These are phyloP conservation scores for Leavenworthia alabamica DNA, from an alignment of 345 rosid species.

Conservation along the genomic window DNA sequence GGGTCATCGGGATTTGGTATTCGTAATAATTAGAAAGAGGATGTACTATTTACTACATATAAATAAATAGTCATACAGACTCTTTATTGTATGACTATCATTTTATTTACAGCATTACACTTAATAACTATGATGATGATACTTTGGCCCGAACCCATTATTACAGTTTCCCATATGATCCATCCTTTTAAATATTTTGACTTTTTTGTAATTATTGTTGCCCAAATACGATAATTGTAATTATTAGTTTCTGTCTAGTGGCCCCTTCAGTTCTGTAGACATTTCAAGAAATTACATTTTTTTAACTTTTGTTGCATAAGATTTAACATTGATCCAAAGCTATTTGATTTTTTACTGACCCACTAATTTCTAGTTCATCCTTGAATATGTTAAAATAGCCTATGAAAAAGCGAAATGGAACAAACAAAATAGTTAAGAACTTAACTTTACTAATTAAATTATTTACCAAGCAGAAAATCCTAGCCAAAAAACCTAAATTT, in stretches of 20 bases:
- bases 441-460: neutral
- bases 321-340: conserved; percentile 8
- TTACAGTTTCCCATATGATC: conserved; percentile 1
- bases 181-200: neutral
- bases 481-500: neutral
- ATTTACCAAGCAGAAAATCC: neutral
- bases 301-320: neutral
- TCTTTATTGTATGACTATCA: neutral
- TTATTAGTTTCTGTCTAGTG: conserved; percentile 13
- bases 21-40: conserved; percentile 25
- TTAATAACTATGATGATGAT: conserved; percentile 1
- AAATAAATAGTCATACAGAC: conserved; percentile 24
- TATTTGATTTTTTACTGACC: neutral
- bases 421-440: neutral
- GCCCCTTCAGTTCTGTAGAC: neutral
- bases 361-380: neutral
- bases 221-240: neutral
- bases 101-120: conserved; percentile 5
- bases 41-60: conserved; percentile 4
- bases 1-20: conserved; percentile 25
- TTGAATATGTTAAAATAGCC: neutral
- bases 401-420: neutral
- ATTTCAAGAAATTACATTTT: conserved; percentile 3
- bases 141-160: conserved; percentile 21
- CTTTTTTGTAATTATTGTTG: conserved; percentile 1